These are phyloP conservation scores for Poterioochromonas sp. DNA, from an alignment of 352 stramenopile species.

Conservation along the genomic window DNA sequence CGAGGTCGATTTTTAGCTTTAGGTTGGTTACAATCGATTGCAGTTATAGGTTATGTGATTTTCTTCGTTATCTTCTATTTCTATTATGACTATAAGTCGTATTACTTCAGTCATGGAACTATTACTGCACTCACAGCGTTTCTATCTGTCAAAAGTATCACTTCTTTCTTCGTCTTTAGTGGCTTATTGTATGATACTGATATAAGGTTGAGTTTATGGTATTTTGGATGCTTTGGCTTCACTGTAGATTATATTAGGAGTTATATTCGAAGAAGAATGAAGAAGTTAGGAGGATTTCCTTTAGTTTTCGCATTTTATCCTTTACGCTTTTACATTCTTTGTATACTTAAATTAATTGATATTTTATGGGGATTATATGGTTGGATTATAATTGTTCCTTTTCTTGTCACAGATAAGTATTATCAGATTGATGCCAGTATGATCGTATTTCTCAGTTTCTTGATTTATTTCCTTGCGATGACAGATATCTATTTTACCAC, in stretches of 20 bases:
- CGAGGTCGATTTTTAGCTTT: conserved; percentile 1
- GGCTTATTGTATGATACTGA: conserved; percentile 1
- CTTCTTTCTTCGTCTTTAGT: background rate
- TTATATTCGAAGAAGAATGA: background rate
- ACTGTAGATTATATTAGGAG: background rate
- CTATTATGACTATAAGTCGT: background rate
- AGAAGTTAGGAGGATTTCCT: background rate
- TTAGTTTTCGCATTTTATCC: background rate
- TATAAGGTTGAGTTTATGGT: background rate
- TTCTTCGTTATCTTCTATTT: background rate
- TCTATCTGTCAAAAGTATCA: background rate
- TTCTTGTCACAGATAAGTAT: background rate
- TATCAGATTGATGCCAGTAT: background rate
- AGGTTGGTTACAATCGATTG: conserved; percentile 13
- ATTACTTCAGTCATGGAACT: background rate
- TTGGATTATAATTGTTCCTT: background rate
- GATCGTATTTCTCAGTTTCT: background rate
- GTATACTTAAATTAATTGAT: conserved; percentile 8
- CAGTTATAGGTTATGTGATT: background rate
- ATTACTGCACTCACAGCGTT: background rate
- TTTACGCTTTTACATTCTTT: background rate
- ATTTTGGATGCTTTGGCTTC: conserved; percentile 17
- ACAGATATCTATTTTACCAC: background rate
- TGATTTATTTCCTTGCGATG: background rate
- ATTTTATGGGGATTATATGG: background rate